These are phyloP conservation scores for Acaromyces ingoldii DNA, from an alignment of 1,284 basidiomycete species.

Conservation along the genomic window DNA sequence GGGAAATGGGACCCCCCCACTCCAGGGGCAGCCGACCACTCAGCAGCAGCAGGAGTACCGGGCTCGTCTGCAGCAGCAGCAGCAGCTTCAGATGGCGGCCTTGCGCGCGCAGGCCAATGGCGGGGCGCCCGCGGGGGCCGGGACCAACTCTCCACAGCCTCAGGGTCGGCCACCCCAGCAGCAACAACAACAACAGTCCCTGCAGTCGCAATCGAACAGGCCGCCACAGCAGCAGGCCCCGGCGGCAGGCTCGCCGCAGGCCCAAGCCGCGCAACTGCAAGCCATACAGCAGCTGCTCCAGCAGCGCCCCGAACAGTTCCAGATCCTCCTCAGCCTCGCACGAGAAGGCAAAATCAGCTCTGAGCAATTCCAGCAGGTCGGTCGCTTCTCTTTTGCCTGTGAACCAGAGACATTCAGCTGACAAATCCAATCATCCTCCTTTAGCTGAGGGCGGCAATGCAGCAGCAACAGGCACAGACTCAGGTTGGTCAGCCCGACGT, in stretches of 20 bases:
- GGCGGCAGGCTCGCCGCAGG: too few relatives aligned
- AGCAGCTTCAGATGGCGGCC: too few relatives aligned
- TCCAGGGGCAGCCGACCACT: too few relatives aligned
- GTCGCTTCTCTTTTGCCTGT: background rate
- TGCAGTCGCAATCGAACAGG: background rate
- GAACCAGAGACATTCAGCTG: background rate
- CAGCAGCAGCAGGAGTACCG: too few relatives aligned
- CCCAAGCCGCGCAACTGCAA: constrained; percentile 2
- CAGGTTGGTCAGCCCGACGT: too few relatives aligned
- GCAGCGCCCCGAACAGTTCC: constrained; percentile 2
- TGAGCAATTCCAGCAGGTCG: constrained; percentile 1
- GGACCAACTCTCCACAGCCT: too few relatives aligned
- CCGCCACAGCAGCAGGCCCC: background rate
- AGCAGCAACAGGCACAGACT: background rate
- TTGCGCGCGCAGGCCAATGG: too few relatives aligned
- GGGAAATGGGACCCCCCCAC: too few relatives aligned
- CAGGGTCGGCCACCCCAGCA: background rate
- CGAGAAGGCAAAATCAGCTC: background rate
- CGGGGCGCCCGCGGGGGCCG: too few relatives aligned
- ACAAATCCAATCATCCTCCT: background rate
- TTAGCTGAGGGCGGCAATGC: background rate
- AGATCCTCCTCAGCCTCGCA: constrained; percentile 1
- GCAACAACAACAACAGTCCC: background rate
- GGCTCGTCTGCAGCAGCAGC: too few relatives aligned
- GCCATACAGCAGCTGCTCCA: constrained; percentile 1